phyloP scores from a whole-genome alignment of 176 grass and related monocot species.

The Musa troglodytarum region DNA sequence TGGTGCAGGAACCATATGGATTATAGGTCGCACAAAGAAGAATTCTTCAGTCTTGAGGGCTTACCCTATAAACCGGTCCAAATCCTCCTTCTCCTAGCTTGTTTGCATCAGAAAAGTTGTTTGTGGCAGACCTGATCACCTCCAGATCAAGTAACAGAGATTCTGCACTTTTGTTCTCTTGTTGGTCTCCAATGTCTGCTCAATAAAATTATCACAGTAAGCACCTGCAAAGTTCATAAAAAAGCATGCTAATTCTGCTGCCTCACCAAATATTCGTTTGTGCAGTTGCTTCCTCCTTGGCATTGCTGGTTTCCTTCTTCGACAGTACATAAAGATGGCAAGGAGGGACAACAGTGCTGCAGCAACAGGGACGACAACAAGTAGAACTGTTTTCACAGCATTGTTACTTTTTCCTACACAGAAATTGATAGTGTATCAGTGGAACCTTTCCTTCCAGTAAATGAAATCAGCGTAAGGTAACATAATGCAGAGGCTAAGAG shows the following conservation, averaged over 20 bases:
- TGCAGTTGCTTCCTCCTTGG: not conserved
- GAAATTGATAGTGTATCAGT: no score
- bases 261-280: not conserved
- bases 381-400: constrained; percentile 10
- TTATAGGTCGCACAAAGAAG: not conserved
- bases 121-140: constrained; percentile 38
- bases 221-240: no score
- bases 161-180: constrained; percentile 21
- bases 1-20: not conserved
- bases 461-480: no score
- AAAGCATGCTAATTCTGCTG: not conserved
- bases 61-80: constrained; percentile 56
- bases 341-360: constrained; percentile 20
- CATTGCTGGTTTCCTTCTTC: constrained; percentile 3
- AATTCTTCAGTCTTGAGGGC: not conserved
- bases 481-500: no score
- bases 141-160: constrained; percentile 31
- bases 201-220: not conserved
- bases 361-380: constrained; percentile 21
- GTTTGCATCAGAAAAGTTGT: constrained; percentile 49
- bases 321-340: constrained; percentile 6
- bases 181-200: constrained; percentile 3
- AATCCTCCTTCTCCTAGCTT: constrained; percentile 63
- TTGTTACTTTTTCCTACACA: not conserved
- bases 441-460: no score